phyloP scores from a whole-genome alignment of 306 rosid genomes.

The Cucumis cinereus region DNA sequence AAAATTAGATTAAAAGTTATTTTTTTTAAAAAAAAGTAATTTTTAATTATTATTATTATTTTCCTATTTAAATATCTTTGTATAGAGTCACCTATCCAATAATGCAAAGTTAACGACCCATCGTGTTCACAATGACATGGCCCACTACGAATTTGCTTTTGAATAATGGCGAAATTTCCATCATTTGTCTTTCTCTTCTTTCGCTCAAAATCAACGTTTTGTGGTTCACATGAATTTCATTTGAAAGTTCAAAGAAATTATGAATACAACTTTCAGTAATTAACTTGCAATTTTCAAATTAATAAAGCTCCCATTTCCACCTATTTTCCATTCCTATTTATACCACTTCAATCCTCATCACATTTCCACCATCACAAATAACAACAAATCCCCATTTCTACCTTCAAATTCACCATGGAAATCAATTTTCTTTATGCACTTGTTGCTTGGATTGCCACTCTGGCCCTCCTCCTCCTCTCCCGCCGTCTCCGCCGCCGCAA shows the following conservation, averaged over 20 bases:
- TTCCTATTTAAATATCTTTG: too few species aligned
- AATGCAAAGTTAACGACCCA: background rate
- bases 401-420: background rate
- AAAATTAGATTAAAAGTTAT: too few species aligned
- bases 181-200: background rate
- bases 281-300: background rate
- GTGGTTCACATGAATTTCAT: background rate
- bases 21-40: too few species aligned
- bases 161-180: background rate
- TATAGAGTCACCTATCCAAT: too few species aligned
- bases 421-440: constrained; percentile 12
- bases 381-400: background rate
- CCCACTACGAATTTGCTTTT: background rate
- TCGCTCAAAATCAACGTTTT: background rate
- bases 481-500: constrained; percentile 22
- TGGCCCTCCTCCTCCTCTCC: constrained; percentile 37
- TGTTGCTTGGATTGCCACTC: constrained; percentile 24
- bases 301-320: background rate
- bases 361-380: background rate
- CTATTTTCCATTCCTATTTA: background rate
- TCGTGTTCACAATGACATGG: background rate
- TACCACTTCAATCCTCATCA: background rate
- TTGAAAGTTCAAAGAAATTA: background rate
- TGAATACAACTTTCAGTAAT: background rate
- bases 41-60: too few species aligned